Evolutionary conservation across 2,329 filamentous ascomycete genomes (phyloP).

Genomic region (Graphilbum sp.): DNA sequence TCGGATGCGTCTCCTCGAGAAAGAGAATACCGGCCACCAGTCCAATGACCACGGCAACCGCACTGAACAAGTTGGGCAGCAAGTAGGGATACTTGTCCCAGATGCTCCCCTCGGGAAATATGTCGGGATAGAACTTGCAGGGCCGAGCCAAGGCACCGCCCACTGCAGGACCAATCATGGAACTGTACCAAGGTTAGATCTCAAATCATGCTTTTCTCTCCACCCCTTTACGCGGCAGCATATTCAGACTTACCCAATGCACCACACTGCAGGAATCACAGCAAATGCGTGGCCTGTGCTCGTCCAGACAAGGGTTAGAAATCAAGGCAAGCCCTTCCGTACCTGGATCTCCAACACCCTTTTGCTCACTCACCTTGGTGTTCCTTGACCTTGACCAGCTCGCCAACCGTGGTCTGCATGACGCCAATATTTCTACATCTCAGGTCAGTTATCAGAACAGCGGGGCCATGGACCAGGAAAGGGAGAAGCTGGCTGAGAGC

Average conservation of each 20-base stretch:
- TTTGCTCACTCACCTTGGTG: slow-evolving; percentile 74
- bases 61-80: slow-evolving; percentile 81
- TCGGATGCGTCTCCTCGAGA: slow-evolving; percentile 82
- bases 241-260: slow-evolving; percentile 50
- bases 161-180: slow-evolving; percentile 81
- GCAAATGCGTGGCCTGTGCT: slow-evolving; percentile 90
- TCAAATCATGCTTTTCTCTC: background rate
- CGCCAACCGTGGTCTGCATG: slow-evolving; percentile 84
- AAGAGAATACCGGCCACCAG: slow-evolving; percentile 70
- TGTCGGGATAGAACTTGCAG: slow-evolving; percentile 59
- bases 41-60: slow-evolving; percentile 58
- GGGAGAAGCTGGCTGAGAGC: slow-evolving; percentile 9
- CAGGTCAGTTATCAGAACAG: slow-evolving; percentile 8
- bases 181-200: slow-evolving; percentile 28
- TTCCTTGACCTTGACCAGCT: slow-evolving; percentile 82
- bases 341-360: too few relatives aligned
- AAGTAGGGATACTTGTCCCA: slow-evolving; percentile 84
- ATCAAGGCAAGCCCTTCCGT: too few relatives aligned
- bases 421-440: slow-evolving; percentile 73
- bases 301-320: too few relatives aligned
- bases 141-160: slow-evolving; percentile 82
- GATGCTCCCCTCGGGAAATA: slow-evolving; percentile 58
- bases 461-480: too few relatives aligned
- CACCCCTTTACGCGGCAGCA: background rate
- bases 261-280: slow-evolving; percentile 98